Conservation (phyloP, 2,329 filamentous ascomycete species). For the Penicillium sclerotiorum region DNA sequence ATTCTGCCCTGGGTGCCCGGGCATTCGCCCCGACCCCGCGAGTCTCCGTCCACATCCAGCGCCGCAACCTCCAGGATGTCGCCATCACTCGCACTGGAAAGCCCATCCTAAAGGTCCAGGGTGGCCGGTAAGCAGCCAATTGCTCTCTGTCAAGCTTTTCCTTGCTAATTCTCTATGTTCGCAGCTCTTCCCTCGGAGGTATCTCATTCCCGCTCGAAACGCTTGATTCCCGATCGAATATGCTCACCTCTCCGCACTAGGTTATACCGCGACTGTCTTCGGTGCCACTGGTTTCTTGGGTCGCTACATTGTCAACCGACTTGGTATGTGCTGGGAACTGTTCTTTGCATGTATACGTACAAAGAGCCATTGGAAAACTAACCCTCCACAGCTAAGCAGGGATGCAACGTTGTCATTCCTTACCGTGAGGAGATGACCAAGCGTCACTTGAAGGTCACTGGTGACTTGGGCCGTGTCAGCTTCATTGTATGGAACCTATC, state of each 20-base stretch:
- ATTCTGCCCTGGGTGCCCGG: slow-evolving; percentile 44
- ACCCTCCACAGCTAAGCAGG: slow-evolving; percentile 71
- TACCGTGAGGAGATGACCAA: slow-evolving; percentile 98
- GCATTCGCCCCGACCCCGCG: slow-evolving; percentile 40
- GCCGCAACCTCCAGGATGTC: slow-evolving; percentile 72
- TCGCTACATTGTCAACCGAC: slow-evolving; percentile 94
- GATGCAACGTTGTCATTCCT: slow-evolving; percentile 91
- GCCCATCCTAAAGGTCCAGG: slow-evolving; percentile 84
- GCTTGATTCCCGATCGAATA: slow-evolving; percentile 19
- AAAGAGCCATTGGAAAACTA: slow-evolving; percentile 13
- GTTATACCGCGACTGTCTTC: slow-evolving; percentile 96
- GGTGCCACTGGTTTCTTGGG: slow-evolving; percentile 95
- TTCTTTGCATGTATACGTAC: no score
- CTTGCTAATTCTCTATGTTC: slow-evolving; percentile 26
- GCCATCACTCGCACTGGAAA: slow-evolving; percentile 94
- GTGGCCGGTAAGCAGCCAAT: slow-evolving; percentile 72
- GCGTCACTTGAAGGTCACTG: slow-evolving; percentile 93
- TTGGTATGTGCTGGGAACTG: slow-evolving; percentile 63
- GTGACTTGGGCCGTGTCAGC: slow-evolving; percentile 84
- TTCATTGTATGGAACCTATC: slow-evolving; percentile 66
- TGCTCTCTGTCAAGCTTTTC: slow-evolving; percentile 1
- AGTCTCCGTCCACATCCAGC: slow-evolving; percentile 45
- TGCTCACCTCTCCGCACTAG: slow-evolving; percentile 52
- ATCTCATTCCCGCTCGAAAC: slow-evolving; percentile 35
- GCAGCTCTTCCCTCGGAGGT: slow-evolving; percentile 85